Conservation (phyloP, 2,329 filamentous ascomycete genomes). For the Aspergillus candidus region DNA sequence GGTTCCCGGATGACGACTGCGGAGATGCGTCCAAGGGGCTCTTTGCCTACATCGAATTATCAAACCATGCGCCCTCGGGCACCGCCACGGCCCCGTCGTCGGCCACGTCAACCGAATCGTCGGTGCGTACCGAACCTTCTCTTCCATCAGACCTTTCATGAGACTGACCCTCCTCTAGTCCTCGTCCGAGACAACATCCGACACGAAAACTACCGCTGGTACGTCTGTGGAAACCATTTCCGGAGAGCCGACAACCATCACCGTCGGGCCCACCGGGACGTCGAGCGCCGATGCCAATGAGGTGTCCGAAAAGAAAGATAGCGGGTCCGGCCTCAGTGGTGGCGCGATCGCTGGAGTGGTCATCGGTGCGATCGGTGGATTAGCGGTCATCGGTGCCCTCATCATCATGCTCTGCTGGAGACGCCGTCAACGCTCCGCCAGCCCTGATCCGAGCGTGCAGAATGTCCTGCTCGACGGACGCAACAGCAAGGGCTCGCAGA, state of each 20-base stretch:
- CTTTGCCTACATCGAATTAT: slow-evolving; percentile 40
- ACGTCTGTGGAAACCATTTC: slow-evolving; percentile 17
- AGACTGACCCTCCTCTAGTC: slow-evolving; percentile 9
- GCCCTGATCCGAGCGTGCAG: slow-evolving; percentile 25
- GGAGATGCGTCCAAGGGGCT: slow-evolving; percentile 35
- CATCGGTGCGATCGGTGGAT: slow-evolving; percentile 35
- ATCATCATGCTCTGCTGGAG: slow-evolving; percentile 35
- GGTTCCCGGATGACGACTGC: slow-evolving; percentile 43
- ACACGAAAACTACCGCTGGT: slow-evolving; percentile 11
- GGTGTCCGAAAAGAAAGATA: slow-evolving; percentile 4
- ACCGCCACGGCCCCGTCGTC: slow-evolving; percentile 22
- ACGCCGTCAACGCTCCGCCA: slow-evolving; percentile 28
- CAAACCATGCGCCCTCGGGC: slow-evolving; percentile 26
- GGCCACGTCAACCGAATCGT: slow-evolving; percentile 18
- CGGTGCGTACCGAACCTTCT: slow-evolving; percentile 15
- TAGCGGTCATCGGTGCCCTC: slow-evolving; percentile 33
- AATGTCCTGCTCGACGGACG: slow-evolving; percentile 26
- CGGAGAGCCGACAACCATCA: slow-evolving; percentile 26
- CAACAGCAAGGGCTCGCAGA: slow-evolving; percentile 30
- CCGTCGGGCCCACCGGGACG: slow-evolving; percentile 13
- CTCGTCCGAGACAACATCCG: slow-evolving; percentile 10
- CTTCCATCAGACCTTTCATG: neutral
- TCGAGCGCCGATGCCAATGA: slow-evolving; percentile 13
- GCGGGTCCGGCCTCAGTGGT: slow-evolving; percentile 27
- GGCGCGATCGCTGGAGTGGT: slow-evolving; percentile 42